These are phyloP conservation scores for Talaromyces funiculosus DNA, from an alignment of 2,329 filamentous ascomycete genomes.

Conservation along the genomic window DNA sequence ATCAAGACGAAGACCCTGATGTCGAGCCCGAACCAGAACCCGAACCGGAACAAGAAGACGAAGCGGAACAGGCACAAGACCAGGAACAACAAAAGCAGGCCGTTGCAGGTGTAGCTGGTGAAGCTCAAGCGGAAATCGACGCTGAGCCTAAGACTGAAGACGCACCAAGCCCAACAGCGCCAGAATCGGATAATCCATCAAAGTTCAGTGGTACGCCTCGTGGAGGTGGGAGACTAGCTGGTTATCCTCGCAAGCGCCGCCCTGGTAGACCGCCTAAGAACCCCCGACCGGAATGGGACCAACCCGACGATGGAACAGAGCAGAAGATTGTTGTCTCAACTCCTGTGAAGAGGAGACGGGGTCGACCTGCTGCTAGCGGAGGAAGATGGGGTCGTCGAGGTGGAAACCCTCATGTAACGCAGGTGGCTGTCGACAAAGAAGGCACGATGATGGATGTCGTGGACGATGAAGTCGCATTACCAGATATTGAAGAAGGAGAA, in stretches of 20 bases:
- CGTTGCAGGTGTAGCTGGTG: slow-evolving; percentile 26
- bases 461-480: slow-evolving; percentile 84
- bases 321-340: slow-evolving; percentile 42
- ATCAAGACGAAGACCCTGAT: slow-evolving; percentile 25
- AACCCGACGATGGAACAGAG: slow-evolving; percentile 44
- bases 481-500: slow-evolving; percentile 82
- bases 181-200: slow-evolving; percentile 40
- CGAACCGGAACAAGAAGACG: slow-evolving; percentile 35
- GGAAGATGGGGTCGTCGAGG: slow-evolving; percentile 71
- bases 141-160: slow-evolving; percentile 39
- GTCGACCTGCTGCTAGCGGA: slow-evolving; percentile 48
- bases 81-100: slow-evolving; percentile 31
- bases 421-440: slow-evolving; percentile 87
- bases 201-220: slow-evolving; percentile 47
- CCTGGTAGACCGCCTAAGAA: slow-evolving; percentile 85
- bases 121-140: slow-evolving; percentile 25
- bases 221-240: slow-evolving; percentile 44
- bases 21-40: slow-evolving; percentile 34
- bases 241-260: slow-evolving; percentile 64
- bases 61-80: neutral
- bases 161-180: slow-evolving; percentile 27
- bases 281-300: slow-evolving; percentile 71
- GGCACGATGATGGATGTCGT: slow-evolving; percentile 86
- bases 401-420: slow-evolving; percentile 67
- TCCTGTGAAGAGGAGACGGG: slow-evolving; percentile 55